Base-by-base conservation (phyloP, 108 stramenopile species). In the Cylindrotheca closterium region DNA sequence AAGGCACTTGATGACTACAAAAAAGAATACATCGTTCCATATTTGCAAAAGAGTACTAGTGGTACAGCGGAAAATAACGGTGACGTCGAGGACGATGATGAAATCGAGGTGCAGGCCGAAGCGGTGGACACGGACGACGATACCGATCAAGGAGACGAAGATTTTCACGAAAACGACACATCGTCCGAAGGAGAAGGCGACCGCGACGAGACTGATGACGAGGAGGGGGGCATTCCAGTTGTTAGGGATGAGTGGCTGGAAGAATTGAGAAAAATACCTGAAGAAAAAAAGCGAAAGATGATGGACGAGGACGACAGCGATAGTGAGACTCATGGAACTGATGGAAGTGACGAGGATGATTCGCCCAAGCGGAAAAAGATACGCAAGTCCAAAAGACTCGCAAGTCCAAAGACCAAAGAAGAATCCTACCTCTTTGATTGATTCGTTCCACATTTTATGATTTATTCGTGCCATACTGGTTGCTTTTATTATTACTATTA, bases 1-100 rank as follows among this genome's bases (percentile, higher is more conserved):
- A 33, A 56, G 18, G 81, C 61, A 2, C 62, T 93, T 69, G 83
- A 86, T 61, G 51, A 75, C 24, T 93, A 89, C 60, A 86, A 89
- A 53, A 85, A 93, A 34, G 37, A 83, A 24, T 61, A 71, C 12
- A 65, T 93, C 58, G 84, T 88, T 63, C 84, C 85, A 5, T 86
- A 88, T 49, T 87, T 92, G 91, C 58, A 73, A 58, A 61, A 65
- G 1, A 65, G 50, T 18, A 33, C 47, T 45, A 47, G 4, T 30
- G 61, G 55, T 34, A 55, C 21, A 34, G 60, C 52, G 12, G 60
- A 62, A 25, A 70, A 24, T 7, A 53, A 30, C 5, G 71, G 7
- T 47, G 47, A 33, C n/a, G 57, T 22, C 25, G 56, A 51, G 19
- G 33, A 54, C 0, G 58, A 59, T 49, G 69, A 65, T 24, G 64